Conservation (phyloP, 2,329 filamentous ascomycete genomes). For the Aspergillus eucalypticola region DNA sequence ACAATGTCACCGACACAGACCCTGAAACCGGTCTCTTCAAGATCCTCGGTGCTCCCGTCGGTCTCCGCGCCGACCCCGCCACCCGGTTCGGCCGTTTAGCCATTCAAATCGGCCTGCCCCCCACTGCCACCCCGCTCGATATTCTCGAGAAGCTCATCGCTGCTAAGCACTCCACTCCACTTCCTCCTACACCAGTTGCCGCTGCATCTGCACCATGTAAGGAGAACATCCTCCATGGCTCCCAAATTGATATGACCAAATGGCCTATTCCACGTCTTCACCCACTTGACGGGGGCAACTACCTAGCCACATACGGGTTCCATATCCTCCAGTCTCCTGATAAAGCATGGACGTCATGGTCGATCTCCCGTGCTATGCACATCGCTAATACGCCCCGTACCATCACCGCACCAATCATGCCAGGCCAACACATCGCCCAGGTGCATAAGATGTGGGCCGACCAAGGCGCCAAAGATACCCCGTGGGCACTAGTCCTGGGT, state of each 20-base stretch:
- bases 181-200: fast-evolving
- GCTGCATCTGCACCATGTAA: background rate
- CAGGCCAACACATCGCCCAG: background rate
- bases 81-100: background rate
- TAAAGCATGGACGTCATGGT: background rate
- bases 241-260: background rate
- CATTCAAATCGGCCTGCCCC: background rate
- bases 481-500: background rate
- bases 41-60: background rate
- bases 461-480: background rate
- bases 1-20: background rate
- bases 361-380: background rate
- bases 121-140: background rate
- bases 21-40: background rate
- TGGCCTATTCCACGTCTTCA: background rate
- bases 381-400: background rate
- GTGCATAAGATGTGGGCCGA: background rate
- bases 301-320: background rate
- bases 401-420: background rate
- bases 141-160: background rate
- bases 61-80: background rate
- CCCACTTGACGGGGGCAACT: background rate
- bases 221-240: background rate
- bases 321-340: background rate
- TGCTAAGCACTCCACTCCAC: background rate